Base-by-base conservation (phyloP, 2,329 filamentous ascomycete genomes). In the Pseudonectria buxi region DNA sequence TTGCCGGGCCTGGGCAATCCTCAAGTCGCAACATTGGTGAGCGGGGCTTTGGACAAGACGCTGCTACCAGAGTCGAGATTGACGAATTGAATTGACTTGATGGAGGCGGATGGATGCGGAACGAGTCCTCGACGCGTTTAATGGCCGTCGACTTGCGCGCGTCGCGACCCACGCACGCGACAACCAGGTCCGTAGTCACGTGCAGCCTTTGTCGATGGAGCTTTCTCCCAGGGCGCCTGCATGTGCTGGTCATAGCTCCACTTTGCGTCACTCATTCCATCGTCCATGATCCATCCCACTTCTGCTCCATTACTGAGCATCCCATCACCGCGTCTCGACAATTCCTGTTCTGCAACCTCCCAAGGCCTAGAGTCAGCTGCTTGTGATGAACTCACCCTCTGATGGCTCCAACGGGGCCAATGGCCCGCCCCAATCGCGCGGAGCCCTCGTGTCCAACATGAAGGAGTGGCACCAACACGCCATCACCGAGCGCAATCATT, bases 401-500 rank as follows among this genome's bases (percentile, higher is more conserved):
- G 32, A 12, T 11, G 34, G 29, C 14, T 30, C 12, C 26, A 29
- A 27, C 18, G 26, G 36, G 13, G 16, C 71, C 65, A 53, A 29
- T 14, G 33, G 14, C 26, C 6, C 12, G 12, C 13, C 6, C 9
- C 26, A 46, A 40, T 41, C 35, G 42, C 31, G 29, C 35, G 37
- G 39, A 51, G 44, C 13, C 18, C 46, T 52, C 35, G 48, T 49
- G 22, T 49, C 45, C 28, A 55, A 54, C 39, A 55, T 60, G 38
- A 50, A 59, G n/a, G 50, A 61, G 45, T 55, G 54, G 46, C 57
- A 51, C 30, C 50, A 54, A 22, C 44, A 44, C 14, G 51, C 51
- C 33, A 41, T 54, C 31, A 39, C 50, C 26, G 45, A 54, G 36
- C 53, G 49, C 30, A 46, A 54, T 28, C 48, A 54, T 28, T 59